A percentile compares a stretch with the other conserved stretches of the same genome.
phyloP scores from a whole-genome alignment of 148 eudicot genomes.

The Vaccinium macrocarpon region DNA sequence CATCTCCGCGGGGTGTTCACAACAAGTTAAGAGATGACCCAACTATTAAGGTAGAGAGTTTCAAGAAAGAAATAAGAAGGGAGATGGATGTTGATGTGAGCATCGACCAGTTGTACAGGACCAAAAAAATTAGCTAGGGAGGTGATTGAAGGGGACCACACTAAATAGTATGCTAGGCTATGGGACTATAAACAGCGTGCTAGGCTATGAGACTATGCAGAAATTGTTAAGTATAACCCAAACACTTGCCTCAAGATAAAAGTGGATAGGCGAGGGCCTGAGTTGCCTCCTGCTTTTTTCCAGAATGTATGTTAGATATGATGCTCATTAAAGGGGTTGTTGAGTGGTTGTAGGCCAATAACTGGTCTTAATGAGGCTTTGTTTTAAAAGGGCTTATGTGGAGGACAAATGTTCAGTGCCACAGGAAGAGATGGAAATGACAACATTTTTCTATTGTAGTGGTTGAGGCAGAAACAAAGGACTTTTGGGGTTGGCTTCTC shows the following conservation, averaged over 20 bases:
- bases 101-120: neutral
- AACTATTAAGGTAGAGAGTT: neutral
- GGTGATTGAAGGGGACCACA: neutral
- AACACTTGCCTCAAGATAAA: neutral
- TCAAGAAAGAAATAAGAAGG: neutral
- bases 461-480: neutral
- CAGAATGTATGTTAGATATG: neutral
- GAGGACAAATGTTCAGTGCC: neutral
- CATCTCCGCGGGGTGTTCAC: no score
- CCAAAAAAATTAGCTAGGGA: neutral
- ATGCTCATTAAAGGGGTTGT: neutral
- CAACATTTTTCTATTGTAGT: neutral
- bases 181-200: neutral
- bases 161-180: neutral
- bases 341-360: neutral
- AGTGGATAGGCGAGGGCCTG: neutral
- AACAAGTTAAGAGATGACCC: neutral
- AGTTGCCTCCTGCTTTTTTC: neutral
- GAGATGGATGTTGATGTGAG: neutral
- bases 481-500: neutral
- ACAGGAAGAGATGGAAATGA: neutral
- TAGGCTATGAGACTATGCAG: neutral
- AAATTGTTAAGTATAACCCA: neutral
- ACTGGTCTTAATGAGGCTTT: neutral
- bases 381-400: neutral